Conservation (phyloP, 139 green algal species). For the Nannochloris sp. region DNA sequence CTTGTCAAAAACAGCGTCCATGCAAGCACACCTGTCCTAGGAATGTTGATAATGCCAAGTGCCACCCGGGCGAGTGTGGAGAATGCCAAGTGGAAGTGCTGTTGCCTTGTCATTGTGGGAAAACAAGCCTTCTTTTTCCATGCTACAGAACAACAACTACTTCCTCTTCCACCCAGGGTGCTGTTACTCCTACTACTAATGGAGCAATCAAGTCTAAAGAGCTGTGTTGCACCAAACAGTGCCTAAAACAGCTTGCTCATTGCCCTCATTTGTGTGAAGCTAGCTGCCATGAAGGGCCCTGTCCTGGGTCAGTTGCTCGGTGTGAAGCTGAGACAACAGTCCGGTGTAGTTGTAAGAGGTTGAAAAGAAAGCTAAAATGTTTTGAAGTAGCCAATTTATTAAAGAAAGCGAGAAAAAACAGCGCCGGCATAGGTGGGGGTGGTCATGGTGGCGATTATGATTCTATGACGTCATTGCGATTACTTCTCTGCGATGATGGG, state of each 20-base stretch:
- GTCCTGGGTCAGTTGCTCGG: conserved; percentile 24
- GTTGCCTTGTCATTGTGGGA: conserved; percentile 52
- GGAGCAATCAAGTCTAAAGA: background rate
- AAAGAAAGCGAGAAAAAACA: too few species aligned
- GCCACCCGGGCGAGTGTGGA: conserved; percentile 24
- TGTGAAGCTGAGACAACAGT: conserved; percentile 60
- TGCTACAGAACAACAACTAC: too few species aligned
- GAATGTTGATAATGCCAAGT: conserved; percentile 45
- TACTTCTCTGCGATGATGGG: conserved; percentile 48
- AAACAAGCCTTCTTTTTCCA: conserved; percentile 43
- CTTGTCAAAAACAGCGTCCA: conserved; percentile 25
- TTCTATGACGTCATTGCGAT: conserved; percentile 24
- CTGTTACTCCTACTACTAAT: too few species aligned
- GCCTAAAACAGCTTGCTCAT: conserved; percentile 38
- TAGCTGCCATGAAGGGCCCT: conserved; percentile 52
- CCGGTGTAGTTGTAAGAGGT: conserved; percentile 55
- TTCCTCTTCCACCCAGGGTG: too few species aligned
- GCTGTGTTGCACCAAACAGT: conserved; percentile 53
- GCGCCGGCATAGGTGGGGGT: background rate
- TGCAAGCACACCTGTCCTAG: conserved; percentile 56
- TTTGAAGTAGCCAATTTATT: conserved; percentile 39
- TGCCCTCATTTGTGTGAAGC: conserved; percentile 57
- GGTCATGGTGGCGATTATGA: conserved; percentile 24
- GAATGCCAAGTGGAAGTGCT: background rate
- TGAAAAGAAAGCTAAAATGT: conserved; percentile 54